A percentile compares a stretch with the other conserved stretches of the same genome.
phyloP scores from a whole-genome alignment of 495 filamentous ascomycete species.

The Podospora pseudopauciseta region DNA sequence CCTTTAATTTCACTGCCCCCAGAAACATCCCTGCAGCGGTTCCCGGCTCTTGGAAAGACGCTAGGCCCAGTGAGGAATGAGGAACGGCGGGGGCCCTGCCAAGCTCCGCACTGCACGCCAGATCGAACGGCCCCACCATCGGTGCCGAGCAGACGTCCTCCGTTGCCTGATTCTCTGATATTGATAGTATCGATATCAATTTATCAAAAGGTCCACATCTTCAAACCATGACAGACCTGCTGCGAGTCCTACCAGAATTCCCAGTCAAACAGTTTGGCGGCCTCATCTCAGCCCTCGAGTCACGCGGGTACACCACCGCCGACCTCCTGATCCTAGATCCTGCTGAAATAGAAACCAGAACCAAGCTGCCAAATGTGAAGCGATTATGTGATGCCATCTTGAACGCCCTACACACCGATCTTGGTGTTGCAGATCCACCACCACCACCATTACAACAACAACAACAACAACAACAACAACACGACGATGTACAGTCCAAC shows the following conservation, averaged over 20 bases:
- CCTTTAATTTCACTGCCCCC: neutral
- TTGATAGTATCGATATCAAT: neutral
- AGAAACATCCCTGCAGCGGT: neutral
- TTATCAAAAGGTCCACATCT: neutral
- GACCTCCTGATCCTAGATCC: constrained; percentile 85
- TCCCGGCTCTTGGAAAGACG: neutral
- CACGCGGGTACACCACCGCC: constrained; percentile 65
- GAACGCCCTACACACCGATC: constrained; percentile 59
- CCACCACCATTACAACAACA: constrained; percentile 5
- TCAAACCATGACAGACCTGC: constrained; percentile 76
- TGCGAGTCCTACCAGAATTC: constrained; percentile 77
- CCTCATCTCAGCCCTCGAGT: constrained; percentile 77
- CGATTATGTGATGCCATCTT: constrained; percentile 63
- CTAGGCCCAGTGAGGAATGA: neutral
- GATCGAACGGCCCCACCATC: neutral
- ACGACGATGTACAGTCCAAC: neutral
- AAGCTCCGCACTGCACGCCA: neutral
- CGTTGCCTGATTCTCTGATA: constrained; percentile 3
- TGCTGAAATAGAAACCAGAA: constrained; percentile 80
- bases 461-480: neutral
- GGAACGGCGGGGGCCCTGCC: neutral
- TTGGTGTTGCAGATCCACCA: constrained; percentile 42
- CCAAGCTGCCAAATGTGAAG: constrained; percentile 77
- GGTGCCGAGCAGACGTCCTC: neutral
- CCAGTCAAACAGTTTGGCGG: constrained; percentile 61